Evolutionary conservation across 2,329 filamentous ascomycete genomes (phyloP), one percentile per base, ranked within the genome.

Genomic region (Pseudogymnoascus sp.): DNA sequence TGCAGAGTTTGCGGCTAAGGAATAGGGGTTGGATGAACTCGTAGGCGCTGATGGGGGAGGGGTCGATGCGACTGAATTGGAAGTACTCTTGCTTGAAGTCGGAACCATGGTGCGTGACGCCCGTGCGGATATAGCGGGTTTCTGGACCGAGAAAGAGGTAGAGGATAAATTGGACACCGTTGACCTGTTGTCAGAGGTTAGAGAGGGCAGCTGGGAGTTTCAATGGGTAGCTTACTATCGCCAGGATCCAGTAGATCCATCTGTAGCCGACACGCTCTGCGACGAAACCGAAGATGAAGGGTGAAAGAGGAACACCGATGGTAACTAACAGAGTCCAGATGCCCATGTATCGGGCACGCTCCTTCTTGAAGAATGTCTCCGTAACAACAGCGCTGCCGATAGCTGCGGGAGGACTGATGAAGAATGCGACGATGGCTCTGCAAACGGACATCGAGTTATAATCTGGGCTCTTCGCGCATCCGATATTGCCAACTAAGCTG

Each of bases 121-220:
- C 36, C 15, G 15, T 59, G 5, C 75, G 75, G 14, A 81, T 70
- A 68, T 83, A 85, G 28, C 78, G 77, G 1, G 82, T 83, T 67
- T 85, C 82, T 0, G 78, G 77, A 1, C 78, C 77, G 22, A 83
- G 65, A 68, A 84, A 79, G 61, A 84, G 68, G 68, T 84, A 85
- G 18, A 80, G 68, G 58, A 84, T 69, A 63, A 85, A 77, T 64
- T 85, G 82, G 5, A 75, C 76, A 57, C 75, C 80, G 62, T 85
- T 85, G 66, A 77, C 78, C 78, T 82, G 59, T 33, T 20, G 18
- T 9, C 15, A 60, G 59, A 62, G 57, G 62, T 57, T 58, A 57
- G 57, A n/a, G 39, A 2, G 20, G 57, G 33, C n/a, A 20, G 20
- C 2, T 30, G 7, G 14, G 35, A 2, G n/a, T 15, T 9, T 30